phyloP scores from a whole-genome alignment of 768 basidiomycete species.

The Russula olivacea region DNA sequence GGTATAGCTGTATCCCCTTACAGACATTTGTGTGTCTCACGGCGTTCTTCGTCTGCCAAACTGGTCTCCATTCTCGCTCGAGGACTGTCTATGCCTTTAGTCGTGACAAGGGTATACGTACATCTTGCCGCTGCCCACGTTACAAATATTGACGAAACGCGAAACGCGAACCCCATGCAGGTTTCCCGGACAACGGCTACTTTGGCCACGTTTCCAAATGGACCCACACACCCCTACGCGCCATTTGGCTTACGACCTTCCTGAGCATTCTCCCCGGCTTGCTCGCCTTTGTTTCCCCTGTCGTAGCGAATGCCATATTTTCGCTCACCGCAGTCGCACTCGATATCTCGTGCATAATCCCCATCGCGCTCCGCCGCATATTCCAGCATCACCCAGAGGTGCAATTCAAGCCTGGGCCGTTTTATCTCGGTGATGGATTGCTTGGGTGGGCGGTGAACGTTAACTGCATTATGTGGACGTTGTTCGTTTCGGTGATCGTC shows the following conservation, averaged over 20 bases:
- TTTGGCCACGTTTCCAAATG: slow-evolving; percentile 59
- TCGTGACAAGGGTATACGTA: slow-evolving; percentile 56
- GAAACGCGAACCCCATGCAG: slow-evolving; percentile 32
- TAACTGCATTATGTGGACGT: slow-evolving; percentile 62
- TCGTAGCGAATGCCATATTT: slow-evolving; percentile 78
- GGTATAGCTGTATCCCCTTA: neutral
- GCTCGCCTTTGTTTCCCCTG: slow-evolving; percentile 67
- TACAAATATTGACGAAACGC: neutral
- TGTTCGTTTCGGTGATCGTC: slow-evolving; percentile 66
- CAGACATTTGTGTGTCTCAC: slow-evolving; percentile 74
- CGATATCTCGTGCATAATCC: slow-evolving; percentile 77
- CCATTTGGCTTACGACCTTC: slow-evolving; percentile 68
- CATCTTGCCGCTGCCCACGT: slow-evolving; percentile 1
- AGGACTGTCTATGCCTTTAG: slow-evolving; percentile 82
- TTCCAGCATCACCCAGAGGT: slow-evolving; percentile 75
- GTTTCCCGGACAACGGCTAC: slow-evolving; percentile 70
- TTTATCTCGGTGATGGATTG: slow-evolving; percentile 71
- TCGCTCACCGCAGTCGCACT: slow-evolving; percentile 73
- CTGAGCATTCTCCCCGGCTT: slow-evolving; percentile 65
- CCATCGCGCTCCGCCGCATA: slow-evolving; percentile 65
- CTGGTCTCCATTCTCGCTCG: slow-evolving; percentile 75
- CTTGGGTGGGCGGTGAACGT: slow-evolving; percentile 57
- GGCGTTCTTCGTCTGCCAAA: slow-evolving; percentile 82
- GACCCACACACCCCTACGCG: slow-evolving; percentile 71
- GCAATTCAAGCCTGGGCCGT: slow-evolving; percentile 78